A percentile compares a stretch with the other conserved stretches of the same genome.
Conservation (phyloP, 177 flowering plant species). For the Vitis hybrid region DNA sequence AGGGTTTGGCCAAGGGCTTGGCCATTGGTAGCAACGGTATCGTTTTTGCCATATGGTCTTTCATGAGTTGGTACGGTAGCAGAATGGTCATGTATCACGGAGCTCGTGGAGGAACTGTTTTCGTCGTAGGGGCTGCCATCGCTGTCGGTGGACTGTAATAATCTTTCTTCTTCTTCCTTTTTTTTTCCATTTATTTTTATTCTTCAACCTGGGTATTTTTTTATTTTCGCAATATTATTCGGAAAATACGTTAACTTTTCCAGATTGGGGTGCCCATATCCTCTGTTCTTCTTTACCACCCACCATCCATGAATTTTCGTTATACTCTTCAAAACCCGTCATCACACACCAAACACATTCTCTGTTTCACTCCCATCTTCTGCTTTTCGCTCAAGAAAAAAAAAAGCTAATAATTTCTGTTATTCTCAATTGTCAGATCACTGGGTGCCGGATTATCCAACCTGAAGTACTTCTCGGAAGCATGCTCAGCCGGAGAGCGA, state of each 20-base stretch:
- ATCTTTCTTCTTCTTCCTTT: neutral
- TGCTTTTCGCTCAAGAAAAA: no score
- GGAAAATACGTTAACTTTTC: no score
- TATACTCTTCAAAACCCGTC: no score
- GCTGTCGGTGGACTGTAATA: slow-evolving; percentile 78
- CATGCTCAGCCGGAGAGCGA: slow-evolving; percentile 64
- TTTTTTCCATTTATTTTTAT: neutral
- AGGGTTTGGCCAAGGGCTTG: slow-evolving; percentile 80
- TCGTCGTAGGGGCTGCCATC: slow-evolving; percentile 67
- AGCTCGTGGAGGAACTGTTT: slow-evolving; percentile 73
- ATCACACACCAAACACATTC: no score
- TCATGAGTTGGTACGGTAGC: slow-evolving; percentile 76
- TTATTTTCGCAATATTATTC: no score
- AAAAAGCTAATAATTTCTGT: neutral
- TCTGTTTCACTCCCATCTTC: no score
- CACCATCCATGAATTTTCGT: no score
- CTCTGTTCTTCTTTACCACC: no score
- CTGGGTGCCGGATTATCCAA: slow-evolving; percentile 67
- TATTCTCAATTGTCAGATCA: slow-evolving; percentile 27
- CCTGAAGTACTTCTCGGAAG: slow-evolving; percentile 78
- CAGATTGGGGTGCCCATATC: no score
- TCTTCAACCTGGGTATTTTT: neutral
- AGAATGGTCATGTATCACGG: slow-evolving; percentile 80
- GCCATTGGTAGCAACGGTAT: slow-evolving; percentile 87
- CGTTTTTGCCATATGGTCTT: slow-evolving; percentile 73